Conservation (phyloP, 306 rosid species). For the Vicia villosa region DNA sequence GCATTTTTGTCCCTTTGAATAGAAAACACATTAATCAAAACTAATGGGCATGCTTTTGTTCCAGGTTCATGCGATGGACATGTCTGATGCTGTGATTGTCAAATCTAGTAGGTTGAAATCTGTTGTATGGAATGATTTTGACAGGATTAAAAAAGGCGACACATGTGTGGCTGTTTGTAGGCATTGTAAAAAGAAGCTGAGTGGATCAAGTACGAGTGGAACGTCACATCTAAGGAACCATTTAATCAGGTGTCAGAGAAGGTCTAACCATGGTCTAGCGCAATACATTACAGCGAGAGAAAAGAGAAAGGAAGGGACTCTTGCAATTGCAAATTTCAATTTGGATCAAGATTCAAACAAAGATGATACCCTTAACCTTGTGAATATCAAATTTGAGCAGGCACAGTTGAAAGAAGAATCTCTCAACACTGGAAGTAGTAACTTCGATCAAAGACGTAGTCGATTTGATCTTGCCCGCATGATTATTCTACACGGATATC, state of each 20-base stretch:
- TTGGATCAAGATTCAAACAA: slow-evolving; percentile 73
- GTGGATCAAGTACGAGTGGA: slow-evolving; percentile 98
- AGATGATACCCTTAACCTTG: slow-evolving; percentile 76
- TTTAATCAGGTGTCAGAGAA: slow-evolving; percentile 90
- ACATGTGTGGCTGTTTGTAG: slow-evolving; percentile 88
- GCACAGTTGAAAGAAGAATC: slow-evolving; percentile 73
- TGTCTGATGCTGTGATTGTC: slow-evolving; percentile 85
- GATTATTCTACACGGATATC: slow-evolving; percentile 95
- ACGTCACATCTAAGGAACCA: slow-evolving; percentile 99
- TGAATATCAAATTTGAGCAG: slow-evolving; percentile 88
- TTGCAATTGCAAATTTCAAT: slow-evolving; percentile 65
- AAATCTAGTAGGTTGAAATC: slow-evolving; percentile 94
- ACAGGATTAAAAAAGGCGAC: slow-evolving; percentile 92
- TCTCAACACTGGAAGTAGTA: slow-evolving; percentile 50
- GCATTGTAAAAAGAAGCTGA: slow-evolving; percentile 96
- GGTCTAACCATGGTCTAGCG: slow-evolving; percentile 68
- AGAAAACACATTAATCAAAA: slow-evolving; percentile 6
- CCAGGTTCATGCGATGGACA: slow-evolving; percentile 74
- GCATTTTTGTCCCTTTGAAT: background rate
- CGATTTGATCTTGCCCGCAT: slow-evolving; percentile 95
- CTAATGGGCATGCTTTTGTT: slow-evolving; percentile 40
- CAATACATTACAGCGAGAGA: slow-evolving; percentile 70
- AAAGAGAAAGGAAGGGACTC: slow-evolving; percentile 80
- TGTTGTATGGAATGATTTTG: slow-evolving; percentile 98
- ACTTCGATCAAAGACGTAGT: slow-evolving; percentile 90